Conservation (phyloP, 1,284 basidiomycete species). For the Marasmius fiardii region DNA sequence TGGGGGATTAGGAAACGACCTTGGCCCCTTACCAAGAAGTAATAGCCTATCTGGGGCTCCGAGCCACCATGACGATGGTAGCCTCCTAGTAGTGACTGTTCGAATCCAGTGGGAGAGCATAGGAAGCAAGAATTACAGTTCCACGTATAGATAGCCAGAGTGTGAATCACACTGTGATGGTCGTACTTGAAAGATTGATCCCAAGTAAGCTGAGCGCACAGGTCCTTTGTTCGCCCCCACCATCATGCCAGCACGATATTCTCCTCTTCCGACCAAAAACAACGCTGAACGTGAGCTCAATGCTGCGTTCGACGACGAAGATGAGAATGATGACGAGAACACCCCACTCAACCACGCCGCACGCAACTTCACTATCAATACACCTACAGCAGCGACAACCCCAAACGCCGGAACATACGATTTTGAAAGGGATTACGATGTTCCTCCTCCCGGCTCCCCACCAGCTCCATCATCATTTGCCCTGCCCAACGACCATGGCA, state of each 20-base stretch:
- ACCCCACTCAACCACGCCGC: conserved; percentile 32
- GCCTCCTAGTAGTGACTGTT: too few species aligned
- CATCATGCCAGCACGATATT: conserved; percentile 46
- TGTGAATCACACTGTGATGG: too few species aligned
- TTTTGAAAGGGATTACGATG: conserved; percentile 77
- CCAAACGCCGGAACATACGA: conserved; percentile 56
- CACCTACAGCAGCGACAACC: background rate
- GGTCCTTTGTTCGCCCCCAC: background rate
- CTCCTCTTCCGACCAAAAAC: conserved; percentile 34
- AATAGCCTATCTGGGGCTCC: too few species aligned
- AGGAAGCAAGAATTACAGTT: too few species aligned
- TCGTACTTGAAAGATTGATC: too few species aligned
- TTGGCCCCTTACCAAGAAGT: too few species aligned
- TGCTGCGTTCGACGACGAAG: conserved; percentile 59
- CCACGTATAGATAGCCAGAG: too few species aligned
- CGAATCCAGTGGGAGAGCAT: too few species aligned
- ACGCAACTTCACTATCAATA: conserved; percentile 9
- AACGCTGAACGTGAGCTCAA: conserved; percentile 62
- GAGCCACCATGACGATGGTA: too few species aligned
- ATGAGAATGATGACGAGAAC: conserved; percentile 49
- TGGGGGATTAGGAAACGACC: too few species aligned
- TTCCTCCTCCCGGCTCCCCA: conserved; percentile 80
- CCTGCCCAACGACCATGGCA: conserved; percentile 70
- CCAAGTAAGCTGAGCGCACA: background rate
- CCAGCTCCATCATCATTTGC: conserved; percentile 59